Evolutionary conservation across 352 stramenopile genomes (phyloP).

Genomic region (Globisporangium abappressorium): DNA sequence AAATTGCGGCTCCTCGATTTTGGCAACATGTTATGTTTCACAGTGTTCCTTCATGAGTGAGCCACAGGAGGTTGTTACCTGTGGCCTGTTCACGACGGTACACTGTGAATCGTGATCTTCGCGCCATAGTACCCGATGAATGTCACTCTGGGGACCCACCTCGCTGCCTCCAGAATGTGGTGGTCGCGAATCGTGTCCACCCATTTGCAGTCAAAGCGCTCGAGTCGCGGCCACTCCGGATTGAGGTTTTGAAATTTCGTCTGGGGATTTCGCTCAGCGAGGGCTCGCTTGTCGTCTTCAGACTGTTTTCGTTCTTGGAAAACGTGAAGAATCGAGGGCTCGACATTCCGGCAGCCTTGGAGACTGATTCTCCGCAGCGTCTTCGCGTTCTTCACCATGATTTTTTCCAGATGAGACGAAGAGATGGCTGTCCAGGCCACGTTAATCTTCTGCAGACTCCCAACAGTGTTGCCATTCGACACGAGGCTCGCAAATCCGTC

Average conservation of each 20-base stretch:
- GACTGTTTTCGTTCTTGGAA: neutral
- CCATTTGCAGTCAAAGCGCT: constrained; percentile 26
- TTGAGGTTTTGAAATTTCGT: constrained; percentile 3
- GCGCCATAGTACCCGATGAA: constrained; percentile 27
- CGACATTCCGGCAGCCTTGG: constrained; percentile 21
- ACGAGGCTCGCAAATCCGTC: constrained; percentile 17
- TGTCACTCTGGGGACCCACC: neutral
- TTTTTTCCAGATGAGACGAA: neutral
- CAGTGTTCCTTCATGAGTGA: no score
- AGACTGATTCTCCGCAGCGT: constrained; percentile 18
- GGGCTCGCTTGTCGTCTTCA: constrained; percentile 4
- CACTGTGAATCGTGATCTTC: constrained; percentile 9
- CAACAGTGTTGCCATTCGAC: neutral
- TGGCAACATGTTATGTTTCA: neutral
- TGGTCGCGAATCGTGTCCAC: constrained; percentile 22
- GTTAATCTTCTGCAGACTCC: constrained; percentile 21
- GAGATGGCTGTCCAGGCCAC: constrained; percentile 24
- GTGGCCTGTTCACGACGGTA: neutral
- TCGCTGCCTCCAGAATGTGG: constrained; percentile 8
- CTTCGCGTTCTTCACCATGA: constrained; percentile 11
- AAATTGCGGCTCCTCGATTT: neutral
- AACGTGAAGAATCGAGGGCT: constrained; percentile 11
- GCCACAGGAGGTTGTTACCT: neutral
- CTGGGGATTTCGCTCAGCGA: neutral
- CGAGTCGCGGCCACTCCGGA: constrained; percentile 11